Base-by-base conservation (phyloP, 2,329 filamentous ascomycete species). In the Penicillium vulpinum region DNA sequence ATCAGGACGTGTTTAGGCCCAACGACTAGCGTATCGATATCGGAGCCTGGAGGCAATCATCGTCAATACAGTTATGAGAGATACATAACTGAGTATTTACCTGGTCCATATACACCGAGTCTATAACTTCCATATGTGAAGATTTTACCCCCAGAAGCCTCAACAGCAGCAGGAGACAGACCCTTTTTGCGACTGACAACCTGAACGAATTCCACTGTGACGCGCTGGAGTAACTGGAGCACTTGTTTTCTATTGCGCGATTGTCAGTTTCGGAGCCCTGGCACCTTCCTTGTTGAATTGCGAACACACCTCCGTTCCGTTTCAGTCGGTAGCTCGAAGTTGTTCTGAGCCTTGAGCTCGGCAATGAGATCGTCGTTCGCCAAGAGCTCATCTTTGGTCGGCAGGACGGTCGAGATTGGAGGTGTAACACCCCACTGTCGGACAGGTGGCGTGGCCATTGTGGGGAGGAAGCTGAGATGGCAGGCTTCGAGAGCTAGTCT, bases 111-210 rank as follows among this genome's bases (percentile, higher is more conserved):
- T 24, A 97, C 94, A 58, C 94, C 94, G 13, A 99, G 82, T 38
- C 92, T 88, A 75, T 93, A 99, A 76, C 94, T 97, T 62, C 94
- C 94, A 74, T 94, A 99, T 1, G 93, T 95, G 74, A 96, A 96
- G 64, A 99, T 87, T 78, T 93, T 94, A 62, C 92, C 94, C 51
- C 92, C 90, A 6, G 92, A 90, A 69, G 89, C 88, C 65, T 92
- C 90, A 44, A 94, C 84, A 44, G 94, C 84, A 31, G 87, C 86
- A 41, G 90, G 85, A 44, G 92, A 88, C 49, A 93, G 81, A 49
- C 83, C 87, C 73, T 89, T 92, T 68, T 85, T 83, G 63, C 83
- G 82, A 63, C 91, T 90, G 10, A 96, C 92, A 62, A 86, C 83
- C 73, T 88, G 88, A 55, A 99, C 90, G 67, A 99, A 96, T 65